Conservation (phyloP, 495 filamentous ascomycete species). For the Aspergillus asperescens region DNA sequence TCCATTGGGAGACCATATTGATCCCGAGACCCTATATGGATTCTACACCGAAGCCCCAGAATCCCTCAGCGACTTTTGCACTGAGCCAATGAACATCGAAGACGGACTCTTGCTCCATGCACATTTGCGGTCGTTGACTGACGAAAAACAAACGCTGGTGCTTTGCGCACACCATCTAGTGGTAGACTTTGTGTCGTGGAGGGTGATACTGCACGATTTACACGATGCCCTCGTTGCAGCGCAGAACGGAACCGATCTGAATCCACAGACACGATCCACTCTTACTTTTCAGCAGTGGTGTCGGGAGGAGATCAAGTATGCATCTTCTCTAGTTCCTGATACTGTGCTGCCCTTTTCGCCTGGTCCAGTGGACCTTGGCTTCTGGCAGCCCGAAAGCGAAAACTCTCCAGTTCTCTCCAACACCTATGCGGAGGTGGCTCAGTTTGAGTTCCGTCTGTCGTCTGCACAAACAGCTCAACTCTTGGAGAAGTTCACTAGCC, state of each 20-base stretch:
- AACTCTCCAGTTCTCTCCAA: not conserved
- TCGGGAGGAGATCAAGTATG: not conserved
- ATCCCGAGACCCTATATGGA: not conserved
- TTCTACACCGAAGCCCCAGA: not conserved
- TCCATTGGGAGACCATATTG: not conserved
- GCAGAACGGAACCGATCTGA: not conserved
- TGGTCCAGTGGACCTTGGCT: not conserved
- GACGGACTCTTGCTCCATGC: slow-evolving; percentile 1
- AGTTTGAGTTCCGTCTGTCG: slow-evolving; percentile 1
- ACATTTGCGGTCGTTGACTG: not conserved
- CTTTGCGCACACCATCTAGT: slow-evolving; percentile 9
- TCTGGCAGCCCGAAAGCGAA: not conserved
- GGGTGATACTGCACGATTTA: slow-evolving; percentile 5
- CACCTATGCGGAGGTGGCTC: not conserved
- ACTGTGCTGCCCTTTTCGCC: slow-evolving; percentile 1
- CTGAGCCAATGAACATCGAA: slow-evolving; percentile 5
- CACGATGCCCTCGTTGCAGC: not conserved
- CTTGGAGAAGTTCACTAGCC: not conserved
- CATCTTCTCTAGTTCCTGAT: not conserved
- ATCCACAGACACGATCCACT: not conserved
- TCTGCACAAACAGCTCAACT: not conserved
- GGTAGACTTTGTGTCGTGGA: slow-evolving; percentile 7
- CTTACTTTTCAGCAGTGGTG: slow-evolving; percentile 11
- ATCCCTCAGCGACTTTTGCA: not conserved
- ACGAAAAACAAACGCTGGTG: not conserved